Percentiles rank a stretch among this genome's conserved stretches.
Evolutionary conservation across 2,329 filamentous ascomycete genomes (phyloP).

Genomic region (Amauroascus niger): DNA sequence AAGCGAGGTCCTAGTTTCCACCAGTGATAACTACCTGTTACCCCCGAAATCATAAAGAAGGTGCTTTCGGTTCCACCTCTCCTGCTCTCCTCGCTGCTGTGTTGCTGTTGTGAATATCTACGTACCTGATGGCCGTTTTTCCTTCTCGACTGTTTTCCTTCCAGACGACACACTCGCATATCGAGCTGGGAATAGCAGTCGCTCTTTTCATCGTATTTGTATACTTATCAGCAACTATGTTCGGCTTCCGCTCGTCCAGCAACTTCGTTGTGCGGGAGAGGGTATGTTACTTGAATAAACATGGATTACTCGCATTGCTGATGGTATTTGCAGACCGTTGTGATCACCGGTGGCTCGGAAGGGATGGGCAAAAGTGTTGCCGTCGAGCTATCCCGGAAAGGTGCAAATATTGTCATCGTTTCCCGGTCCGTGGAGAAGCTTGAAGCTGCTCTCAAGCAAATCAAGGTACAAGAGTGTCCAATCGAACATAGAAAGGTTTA

Average conservation of each 20-base stretch:
- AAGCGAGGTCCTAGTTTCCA: no score
- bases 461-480: constrained; percentile 45
- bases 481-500: background rate
- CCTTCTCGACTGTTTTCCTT: background rate
- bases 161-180: constrained; percentile 11
- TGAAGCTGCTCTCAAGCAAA: constrained; percentile 54
- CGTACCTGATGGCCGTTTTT: background rate
- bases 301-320: constrained; percentile 14
- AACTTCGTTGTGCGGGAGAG: constrained; percentile 77
- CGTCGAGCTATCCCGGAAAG: constrained; percentile 65
- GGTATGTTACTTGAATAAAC: constrained; percentile 42
- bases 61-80: background rate
- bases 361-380: constrained; percentile 77
- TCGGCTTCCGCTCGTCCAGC: constrained; percentile 46
- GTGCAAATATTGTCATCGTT: constrained; percentile 78
- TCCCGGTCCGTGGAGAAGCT: constrained; percentile 70
- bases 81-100: background rate
- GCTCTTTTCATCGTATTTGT: constrained; percentile 23
- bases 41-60: background rate
- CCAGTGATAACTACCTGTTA: no score
- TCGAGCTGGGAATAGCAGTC: constrained; percentile 16
- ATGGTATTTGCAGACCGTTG: constrained; percentile 54
- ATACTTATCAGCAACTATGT: constrained; percentile 32
- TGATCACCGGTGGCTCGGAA: constrained; percentile 86
- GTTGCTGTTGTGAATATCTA: background rate